Percentiles rank a stretch among this genome's conserved stretches.
Evolutionary conservation across 2,329 filamentous ascomycete species (phyloP).

Genomic region (Penicillium oxalicum): DNA sequence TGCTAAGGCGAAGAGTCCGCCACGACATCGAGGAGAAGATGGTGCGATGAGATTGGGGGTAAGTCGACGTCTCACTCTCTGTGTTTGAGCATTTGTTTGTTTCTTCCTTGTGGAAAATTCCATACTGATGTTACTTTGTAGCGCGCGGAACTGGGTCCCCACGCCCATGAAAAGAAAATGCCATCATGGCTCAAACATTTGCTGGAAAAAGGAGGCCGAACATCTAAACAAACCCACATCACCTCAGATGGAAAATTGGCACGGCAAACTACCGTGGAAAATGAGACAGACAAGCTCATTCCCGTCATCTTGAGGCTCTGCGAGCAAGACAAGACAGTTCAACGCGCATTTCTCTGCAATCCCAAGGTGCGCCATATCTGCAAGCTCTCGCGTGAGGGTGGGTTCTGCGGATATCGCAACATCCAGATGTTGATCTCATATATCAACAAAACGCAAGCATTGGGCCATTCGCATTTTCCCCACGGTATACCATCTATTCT

Average conservation of each 20-base stretch:
- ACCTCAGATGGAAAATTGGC: slow-evolving; percentile 39
- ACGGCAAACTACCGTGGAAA: slow-evolving; percentile 42
- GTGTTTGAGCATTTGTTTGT: too few species aligned
- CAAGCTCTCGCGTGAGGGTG: slow-evolving; percentile 74
- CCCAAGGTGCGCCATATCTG: slow-evolving; percentile 70
- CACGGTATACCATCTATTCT: slow-evolving; percentile 67
- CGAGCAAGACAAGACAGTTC: slow-evolving; percentile 57
- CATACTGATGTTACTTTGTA: slow-evolving; percentile 19
- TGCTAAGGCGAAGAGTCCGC: slow-evolving; percentile 12
- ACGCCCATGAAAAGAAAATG: slow-evolving; percentile 70
- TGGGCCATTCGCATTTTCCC: slow-evolving; percentile 57
- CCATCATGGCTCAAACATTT: slow-evolving; percentile 61
- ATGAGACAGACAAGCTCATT: slow-evolving; percentile 51
- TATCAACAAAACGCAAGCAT: slow-evolving; percentile 54
- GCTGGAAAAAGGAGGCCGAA: slow-evolving; percentile 55
- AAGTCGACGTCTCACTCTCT: slow-evolving; percentile 1
- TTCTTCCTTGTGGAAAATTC: neutral
- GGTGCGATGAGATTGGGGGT: slow-evolving; percentile 30
- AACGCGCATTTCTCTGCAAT: slow-evolving; percentile 73
- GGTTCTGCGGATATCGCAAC: slow-evolving; percentile 92
- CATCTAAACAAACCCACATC: slow-evolving; percentile 49
- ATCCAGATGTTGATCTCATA: slow-evolving; percentile 88
- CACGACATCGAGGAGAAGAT: slow-evolving; percentile 8
- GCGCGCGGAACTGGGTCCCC: slow-evolving; percentile 62
- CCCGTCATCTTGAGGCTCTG: slow-evolving; percentile 59